These are phyloP conservation scores for Leavenworthia alabamica DNA, from an alignment of 345 rosid genomes.

Conservation along the genomic window DNA sequence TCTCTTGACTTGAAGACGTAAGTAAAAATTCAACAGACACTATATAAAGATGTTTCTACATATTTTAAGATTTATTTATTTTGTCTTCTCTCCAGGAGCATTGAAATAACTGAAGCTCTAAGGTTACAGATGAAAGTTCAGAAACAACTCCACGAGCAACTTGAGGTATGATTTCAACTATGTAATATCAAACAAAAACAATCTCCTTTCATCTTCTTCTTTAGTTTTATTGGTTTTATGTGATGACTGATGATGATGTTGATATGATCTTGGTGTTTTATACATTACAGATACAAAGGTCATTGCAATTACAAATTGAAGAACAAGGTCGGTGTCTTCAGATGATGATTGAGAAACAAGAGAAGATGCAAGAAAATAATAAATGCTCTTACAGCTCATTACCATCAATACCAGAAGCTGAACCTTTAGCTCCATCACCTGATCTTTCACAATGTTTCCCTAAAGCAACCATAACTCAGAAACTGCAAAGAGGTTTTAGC, in stretches of 20 bases:
- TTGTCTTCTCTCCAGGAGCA: conserved; percentile 23
- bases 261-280: background rate
- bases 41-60: background rate
- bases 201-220: background rate
- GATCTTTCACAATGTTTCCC: conserved; percentile 1
- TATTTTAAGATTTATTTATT: background rate
- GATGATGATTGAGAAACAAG: conserved; percentile 69
- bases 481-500: background rate
- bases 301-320: conserved; percentile 23
- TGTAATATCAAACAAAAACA: background rate
- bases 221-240: background rate
- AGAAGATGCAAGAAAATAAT: conserved; percentile 27
- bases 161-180: conserved; percentile 50
- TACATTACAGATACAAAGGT: conserved; percentile 27
- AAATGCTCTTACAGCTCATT: conserved; percentile 33
- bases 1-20: conserved; percentile 75
- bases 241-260: conserved; percentile 2
- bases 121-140: conserved; percentile 92
- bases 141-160: conserved; percentile 90
- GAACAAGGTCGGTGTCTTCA: conserved; percentile 32
- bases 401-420: conserved; percentile 28
- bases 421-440: conserved; percentile 21
- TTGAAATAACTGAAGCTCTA: conserved; percentile 60
- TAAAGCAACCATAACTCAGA: conserved; percentile 11
- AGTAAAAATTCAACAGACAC: conserved; percentile 10